phyloP scores from a whole-genome alignment of 371 early-diverging fungal genomes.

The Rhizopus sp. region DNA sequence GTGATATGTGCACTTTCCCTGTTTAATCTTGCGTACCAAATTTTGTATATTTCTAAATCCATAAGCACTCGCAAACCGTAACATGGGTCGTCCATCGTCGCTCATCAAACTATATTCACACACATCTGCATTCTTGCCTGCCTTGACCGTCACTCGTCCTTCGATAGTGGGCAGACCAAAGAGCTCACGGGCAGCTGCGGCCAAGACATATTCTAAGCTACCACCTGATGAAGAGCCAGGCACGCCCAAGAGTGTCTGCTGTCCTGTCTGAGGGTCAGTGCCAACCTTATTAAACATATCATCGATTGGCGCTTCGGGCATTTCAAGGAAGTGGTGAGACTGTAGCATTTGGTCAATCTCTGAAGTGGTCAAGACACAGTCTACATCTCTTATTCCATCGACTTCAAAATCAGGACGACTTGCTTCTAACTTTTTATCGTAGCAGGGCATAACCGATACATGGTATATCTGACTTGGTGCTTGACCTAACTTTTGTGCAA shows the following conservation, averaged over 20 bases:
- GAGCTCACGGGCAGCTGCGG: constrained; percentile 77
- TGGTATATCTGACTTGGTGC: constrained; percentile 81
- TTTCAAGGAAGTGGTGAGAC: constrained; percentile 40
- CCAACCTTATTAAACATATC: constrained; percentile 54
- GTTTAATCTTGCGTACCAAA: constrained; percentile 84
- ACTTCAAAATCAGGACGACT: constrained; percentile 88
- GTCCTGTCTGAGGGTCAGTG: constrained; percentile 39
- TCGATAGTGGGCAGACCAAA: constrained; percentile 45
- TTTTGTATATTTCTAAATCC: constrained; percentile 98
- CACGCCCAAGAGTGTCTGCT: constrained; percentile 55
- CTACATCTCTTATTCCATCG: constrained; percentile 87
- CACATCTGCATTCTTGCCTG: constrained; percentile 84
- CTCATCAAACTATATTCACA: constrained; percentile 64
- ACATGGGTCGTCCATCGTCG: constrained; percentile 51
- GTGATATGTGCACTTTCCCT: constrained; percentile 70
- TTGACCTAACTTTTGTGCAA: constrained; percentile 64
- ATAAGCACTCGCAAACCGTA: constrained; percentile 85
- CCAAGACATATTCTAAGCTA: constrained; percentile 83
- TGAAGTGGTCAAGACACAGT: constrained; percentile 92
- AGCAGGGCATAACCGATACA: constrained; percentile 96
- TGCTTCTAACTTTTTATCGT: constrained; percentile 97
- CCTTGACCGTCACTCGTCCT: constrained; percentile 52
- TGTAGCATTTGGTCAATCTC: constrained; percentile 84
- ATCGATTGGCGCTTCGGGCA: constrained; percentile 59
- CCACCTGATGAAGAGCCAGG: constrained; percentile 91